Evolutionary conservation across 257 asterid genomes (phyloP).

Genomic region (Plantago ovata): DNA sequence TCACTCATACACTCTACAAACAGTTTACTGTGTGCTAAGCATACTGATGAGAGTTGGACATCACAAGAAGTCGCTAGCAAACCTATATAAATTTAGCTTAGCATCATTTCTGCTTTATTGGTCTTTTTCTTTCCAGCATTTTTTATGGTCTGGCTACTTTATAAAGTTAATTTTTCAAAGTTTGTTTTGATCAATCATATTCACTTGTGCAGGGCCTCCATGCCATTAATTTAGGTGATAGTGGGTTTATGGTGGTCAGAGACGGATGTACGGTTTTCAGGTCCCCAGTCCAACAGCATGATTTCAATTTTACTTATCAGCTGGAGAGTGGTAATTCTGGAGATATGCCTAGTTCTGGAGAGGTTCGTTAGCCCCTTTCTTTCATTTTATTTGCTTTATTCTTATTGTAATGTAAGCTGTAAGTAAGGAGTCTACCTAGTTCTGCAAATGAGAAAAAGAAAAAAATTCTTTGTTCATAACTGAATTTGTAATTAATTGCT

Average conservation of each 20-base stretch:
- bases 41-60: too few relatives aligned
- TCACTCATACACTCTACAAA: neutral
- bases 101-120: too few relatives aligned
- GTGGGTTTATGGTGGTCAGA: slow-evolving; percentile 94
- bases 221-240: slow-evolving; percentile 91
- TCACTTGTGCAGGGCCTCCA: slow-evolving; percentile 62
- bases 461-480: neutral
- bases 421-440: neutral
- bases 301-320: slow-evolving; percentile 90
- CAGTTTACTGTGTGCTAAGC: neutral
- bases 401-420: slow-evolving; percentile 1
- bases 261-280: slow-evolving; percentile 78
- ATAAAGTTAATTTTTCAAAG: neutral
- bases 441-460: neutral
- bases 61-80: too few relatives aligned
- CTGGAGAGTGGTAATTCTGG: slow-evolving; percentile 76
- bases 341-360: slow-evolving; percentile 92
- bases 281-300: slow-evolving; percentile 95
- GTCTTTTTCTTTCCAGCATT: too few relatives aligned
- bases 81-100: too few relatives aligned
- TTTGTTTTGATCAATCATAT: neutral
- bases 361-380: slow-evolving; percentile 41
- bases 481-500: neutral
- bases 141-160: too few relatives aligned
- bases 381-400: slow-evolving; percentile 3